These are phyloP conservation scores for Phialophora chinensis DNA, from an alignment of 2,329 filamentous ascomycete genomes.

Conservation along the genomic window DNA sequence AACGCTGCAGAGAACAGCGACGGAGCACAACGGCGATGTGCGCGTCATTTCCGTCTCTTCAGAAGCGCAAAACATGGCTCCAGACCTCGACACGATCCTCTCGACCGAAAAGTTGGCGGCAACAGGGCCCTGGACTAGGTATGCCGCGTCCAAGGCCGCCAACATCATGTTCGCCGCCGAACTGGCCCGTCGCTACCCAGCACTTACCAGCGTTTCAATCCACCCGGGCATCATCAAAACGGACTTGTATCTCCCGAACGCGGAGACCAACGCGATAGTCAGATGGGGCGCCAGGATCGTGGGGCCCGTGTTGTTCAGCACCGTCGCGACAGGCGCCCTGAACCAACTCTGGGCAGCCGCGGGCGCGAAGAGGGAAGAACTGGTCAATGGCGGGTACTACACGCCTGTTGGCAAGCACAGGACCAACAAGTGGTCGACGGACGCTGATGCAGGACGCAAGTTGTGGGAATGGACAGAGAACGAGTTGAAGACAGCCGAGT, in stretches of 20 bases:
- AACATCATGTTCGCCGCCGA: constrained; percentile 57
- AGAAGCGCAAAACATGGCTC: constrained; percentile 45
- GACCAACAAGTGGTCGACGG: constrained; percentile 41
- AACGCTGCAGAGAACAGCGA: constrained; percentile 47
- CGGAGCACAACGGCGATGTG: constrained; percentile 42
- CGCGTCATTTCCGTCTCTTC: constrained; percentile 50
- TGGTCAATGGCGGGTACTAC: constrained; percentile 54
- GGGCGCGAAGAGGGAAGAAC: constrained; percentile 43
- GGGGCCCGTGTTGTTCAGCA: constrained; percentile 43
- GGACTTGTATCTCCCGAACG: constrained; percentile 47
- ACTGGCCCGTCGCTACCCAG: constrained; percentile 52
- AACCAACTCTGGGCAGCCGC: constrained; percentile 52
- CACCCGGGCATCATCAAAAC: constrained; percentile 58
- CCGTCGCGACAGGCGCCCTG: constrained; percentile 46
- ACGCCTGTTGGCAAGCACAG: constrained; percentile 45
- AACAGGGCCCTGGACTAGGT: constrained; percentile 53
- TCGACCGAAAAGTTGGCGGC: constrained; percentile 46
- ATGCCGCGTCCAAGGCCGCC: constrained; percentile 59
- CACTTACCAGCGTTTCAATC: constrained; percentile 51
- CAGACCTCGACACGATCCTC: constrained; percentile 47
- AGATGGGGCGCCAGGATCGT: constrained; percentile 38
- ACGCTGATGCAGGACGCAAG: constrained; percentile 40
- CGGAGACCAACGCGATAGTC: constrained; percentile 39
- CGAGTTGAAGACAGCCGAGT: constrained; percentile 40
- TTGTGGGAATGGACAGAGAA: constrained; percentile 47